Percentiles rank a stretch among this genome's conserved stretches.
These are phyloP conservation scores for Colletotrichum paranaense DNA, from an alignment of 2,329 filamentous ascomycete species.

Conservation along the genomic window DNA sequence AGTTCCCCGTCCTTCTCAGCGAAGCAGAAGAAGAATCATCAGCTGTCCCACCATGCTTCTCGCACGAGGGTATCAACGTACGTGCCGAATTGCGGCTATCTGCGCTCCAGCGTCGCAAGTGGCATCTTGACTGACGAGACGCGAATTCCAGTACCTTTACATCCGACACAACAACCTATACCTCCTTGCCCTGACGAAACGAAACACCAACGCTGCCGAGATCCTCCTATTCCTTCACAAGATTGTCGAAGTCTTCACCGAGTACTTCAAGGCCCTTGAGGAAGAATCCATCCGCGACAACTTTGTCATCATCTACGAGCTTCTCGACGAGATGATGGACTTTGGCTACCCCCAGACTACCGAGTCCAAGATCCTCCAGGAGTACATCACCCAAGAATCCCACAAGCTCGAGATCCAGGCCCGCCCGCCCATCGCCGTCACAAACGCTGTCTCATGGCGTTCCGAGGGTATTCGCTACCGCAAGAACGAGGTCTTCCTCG, in stretches of 20 bases:
- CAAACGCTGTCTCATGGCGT: constrained; percentile 97
- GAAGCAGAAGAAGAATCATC: constrained; percentile 99
- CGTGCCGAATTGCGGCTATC: constrained; percentile 46
- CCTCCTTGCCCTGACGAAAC: constrained; percentile 96
- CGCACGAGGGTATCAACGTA: constrained; percentile 97
- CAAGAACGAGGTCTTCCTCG: constrained; percentile 99
- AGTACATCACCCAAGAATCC: constrained; percentile 99
- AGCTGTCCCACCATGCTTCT: constrained; percentile 97
- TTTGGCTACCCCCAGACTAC: constrained; percentile 99
- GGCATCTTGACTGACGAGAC: constrained; percentile 34
- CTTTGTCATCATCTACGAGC: constrained; percentile 98
- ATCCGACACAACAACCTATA: constrained; percentile 99
- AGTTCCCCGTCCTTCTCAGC: constrained; percentile 94
- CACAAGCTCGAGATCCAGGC: constrained; percentile 98
- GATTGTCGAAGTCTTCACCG: constrained; percentile 97
- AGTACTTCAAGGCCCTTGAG: constrained; percentile 99
- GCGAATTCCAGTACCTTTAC: constrained; percentile 82
- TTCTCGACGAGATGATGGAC: constrained; percentile 99
- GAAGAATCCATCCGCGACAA: constrained; percentile 99
- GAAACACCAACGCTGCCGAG: constrained; percentile 98
- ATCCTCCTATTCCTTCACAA: constrained; percentile 98
- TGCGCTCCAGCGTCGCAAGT: constrained; percentile 24
- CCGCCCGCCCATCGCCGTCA: constrained; percentile 95
- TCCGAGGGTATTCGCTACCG: constrained; percentile 98
- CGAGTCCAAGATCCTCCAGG: constrained; percentile 97